Conservation (phyloP, 1,284 basidiomycete species). For the Sphaerobolus stellatus region DNA sequence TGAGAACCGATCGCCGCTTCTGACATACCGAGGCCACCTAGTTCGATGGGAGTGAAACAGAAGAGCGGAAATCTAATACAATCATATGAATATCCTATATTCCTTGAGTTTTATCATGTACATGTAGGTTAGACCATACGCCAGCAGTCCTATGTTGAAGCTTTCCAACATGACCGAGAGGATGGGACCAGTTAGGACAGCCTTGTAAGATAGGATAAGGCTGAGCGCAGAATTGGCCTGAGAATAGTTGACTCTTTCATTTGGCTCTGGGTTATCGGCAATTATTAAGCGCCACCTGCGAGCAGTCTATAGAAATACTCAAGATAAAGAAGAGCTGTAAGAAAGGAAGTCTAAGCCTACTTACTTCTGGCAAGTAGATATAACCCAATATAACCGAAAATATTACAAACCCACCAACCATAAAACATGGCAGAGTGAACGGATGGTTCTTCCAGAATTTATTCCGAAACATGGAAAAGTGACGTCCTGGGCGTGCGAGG, state of each 20-base stretch:
- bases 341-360: not conserved
- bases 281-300: too few species aligned
- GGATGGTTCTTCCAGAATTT: slow-evolving; percentile 15
- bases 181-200: slow-evolving; percentile 5
- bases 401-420: slow-evolving; percentile 7
- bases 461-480: slow-evolving; percentile 10
- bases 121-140: too few species aligned
- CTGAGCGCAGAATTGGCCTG: too few species aligned
- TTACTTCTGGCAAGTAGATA: slow-evolving; percentile 11
- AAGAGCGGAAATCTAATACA: slow-evolving; percentile 16
- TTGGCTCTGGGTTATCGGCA: too few species aligned
- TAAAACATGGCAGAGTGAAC: slow-evolving; percentile 18
- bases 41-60: slow-evolving; percentile 15
- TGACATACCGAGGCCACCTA: slow-evolving; percentile 14
- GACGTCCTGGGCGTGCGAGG: slow-evolving; percentile 14
- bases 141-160: too few species aligned
- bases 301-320: too few species aligned
- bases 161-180: too few species aligned
- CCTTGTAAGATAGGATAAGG: slow-evolving; percentile 13
- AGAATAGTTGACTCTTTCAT: too few species aligned
- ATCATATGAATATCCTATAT: too few species aligned
- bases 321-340: too few species aligned
- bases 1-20: slow-evolving; percentile 16
- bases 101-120: too few species aligned
- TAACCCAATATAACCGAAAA: slow-evolving; percentile 8